Percentiles rank a stretch among this genome's conserved stretches.
phyloP scores from a whole-genome alignment of 2,329 filamentous ascomycete species.

The Cryphonectria nitschkei region DNA sequence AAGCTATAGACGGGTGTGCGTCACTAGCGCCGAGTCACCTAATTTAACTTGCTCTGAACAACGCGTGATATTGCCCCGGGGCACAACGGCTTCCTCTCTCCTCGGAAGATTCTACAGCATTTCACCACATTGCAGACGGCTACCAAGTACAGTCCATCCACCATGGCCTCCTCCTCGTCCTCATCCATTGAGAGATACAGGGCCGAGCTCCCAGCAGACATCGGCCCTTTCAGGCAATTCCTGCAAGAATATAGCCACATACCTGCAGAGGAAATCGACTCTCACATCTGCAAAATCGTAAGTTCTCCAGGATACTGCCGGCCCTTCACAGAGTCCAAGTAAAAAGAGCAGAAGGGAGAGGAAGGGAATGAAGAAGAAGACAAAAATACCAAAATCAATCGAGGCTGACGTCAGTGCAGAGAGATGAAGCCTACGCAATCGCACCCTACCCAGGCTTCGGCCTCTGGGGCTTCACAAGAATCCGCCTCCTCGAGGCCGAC shows the following conservation, averaged over 20 bases:
- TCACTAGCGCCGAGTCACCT: neutral
- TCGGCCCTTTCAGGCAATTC: conserved; percentile 6
- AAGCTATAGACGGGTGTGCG: neutral
- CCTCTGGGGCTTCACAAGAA: conserved; percentile 44
- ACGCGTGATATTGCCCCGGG: neutral
- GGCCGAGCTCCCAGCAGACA: conserved; percentile 13
- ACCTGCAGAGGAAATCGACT: neutral
- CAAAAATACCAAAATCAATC: neutral
- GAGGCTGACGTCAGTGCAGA: conserved; percentile 29
- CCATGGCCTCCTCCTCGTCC: conserved; percentile 3
- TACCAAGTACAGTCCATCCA: neutral
- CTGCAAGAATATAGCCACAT: conserved; percentile 10
- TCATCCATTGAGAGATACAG: neutral
- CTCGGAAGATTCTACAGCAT: neutral
- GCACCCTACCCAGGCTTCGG: conserved; percentile 45
- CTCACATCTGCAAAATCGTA: neutral
- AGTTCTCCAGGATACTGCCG: neutral
- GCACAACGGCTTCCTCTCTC: neutral
- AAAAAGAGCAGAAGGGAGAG: too few species aligned
- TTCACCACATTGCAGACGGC: neutral
- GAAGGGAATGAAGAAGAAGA: neutral
- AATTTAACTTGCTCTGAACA: neutral
- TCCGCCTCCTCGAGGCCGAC: conserved; percentile 37
- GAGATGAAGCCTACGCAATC: conserved; percentile 42
- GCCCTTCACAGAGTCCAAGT: too few species aligned